A percentile compares a stretch with the other conserved stretches of the same genome.
Evolutionary conservation across 2,329 filamentous ascomycete species (phyloP).

Genomic region (Alternaria burnsii): DNA sequence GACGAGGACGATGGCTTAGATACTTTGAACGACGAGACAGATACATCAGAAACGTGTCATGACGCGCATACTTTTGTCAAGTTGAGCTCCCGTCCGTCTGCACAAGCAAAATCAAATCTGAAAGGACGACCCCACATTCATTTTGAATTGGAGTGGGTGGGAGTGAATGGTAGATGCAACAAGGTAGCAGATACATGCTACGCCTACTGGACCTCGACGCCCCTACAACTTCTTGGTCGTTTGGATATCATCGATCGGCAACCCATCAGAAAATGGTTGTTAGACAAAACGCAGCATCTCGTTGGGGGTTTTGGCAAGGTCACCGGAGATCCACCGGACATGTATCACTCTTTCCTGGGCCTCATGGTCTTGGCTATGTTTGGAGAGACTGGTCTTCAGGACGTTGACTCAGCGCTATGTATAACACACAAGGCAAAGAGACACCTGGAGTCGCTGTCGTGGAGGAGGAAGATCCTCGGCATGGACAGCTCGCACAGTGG

Average conservation of each 20-base stretch:
- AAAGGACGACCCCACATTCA: slow-evolving; percentile 69
- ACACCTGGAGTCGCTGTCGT: slow-evolving; percentile 48
- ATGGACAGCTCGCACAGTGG: slow-evolving; percentile 1
- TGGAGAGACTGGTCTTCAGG: slow-evolving; percentile 72
- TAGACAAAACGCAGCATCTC: slow-evolving; percentile 85
- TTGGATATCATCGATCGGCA: slow-evolving; percentile 65
- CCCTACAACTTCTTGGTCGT: slow-evolving; percentile 54
- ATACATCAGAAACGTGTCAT: slow-evolving; percentile 52
- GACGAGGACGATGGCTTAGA: slow-evolving; percentile 55
- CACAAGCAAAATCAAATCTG: slow-evolving; percentile 36
- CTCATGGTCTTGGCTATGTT: slow-evolving; percentile 80
- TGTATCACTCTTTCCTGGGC: slow-evolving; percentile 90
- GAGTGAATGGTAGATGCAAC: slow-evolving; percentile 90
- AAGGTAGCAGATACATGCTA: slow-evolving; percentile 97
- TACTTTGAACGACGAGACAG: slow-evolving; percentile 48
- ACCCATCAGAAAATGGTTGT: slow-evolving; percentile 77
- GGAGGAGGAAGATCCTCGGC: slow-evolving; percentile 43
- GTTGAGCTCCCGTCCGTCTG: slow-evolving; percentile 36
- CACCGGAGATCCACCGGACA: slow-evolving; percentile 63
- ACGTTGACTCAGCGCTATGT: slow-evolving; percentile 78
- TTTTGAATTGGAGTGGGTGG: slow-evolving; percentile 66
- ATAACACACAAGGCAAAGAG: slow-evolving; percentile 67
- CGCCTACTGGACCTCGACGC: slow-evolving; percentile 85
- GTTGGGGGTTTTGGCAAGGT: slow-evolving; percentile 65
- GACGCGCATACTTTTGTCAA: slow-evolving; percentile 52